phyloP scores from a whole-genome alignment of 2,329 filamentous ascomycete genomes.

The Grosmannia clavigera region DNA sequence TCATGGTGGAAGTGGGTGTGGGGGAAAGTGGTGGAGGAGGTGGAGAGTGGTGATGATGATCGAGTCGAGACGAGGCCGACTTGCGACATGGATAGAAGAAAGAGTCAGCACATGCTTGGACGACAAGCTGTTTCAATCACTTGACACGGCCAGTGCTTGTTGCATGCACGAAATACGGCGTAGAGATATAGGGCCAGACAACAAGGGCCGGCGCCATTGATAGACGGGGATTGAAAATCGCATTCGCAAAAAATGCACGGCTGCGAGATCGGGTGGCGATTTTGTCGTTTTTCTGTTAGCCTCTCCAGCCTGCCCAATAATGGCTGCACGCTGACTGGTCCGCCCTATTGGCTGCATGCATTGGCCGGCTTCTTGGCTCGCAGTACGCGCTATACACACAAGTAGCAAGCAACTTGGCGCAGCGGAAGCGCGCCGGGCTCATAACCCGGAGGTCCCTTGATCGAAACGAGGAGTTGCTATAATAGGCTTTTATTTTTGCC shows the following conservation, averaged over 20 bases:
- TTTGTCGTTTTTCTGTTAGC: constrained; percentile 1
- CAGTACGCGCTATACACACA: background rate
- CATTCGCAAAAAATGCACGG: background rate
- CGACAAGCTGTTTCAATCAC: no score
- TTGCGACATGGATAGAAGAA: no score
- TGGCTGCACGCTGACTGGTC: constrained; percentile 6
- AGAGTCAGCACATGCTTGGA: background rate
- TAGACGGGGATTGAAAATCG: constrained; percentile 9
- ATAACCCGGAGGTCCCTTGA: background rate
- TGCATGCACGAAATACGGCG: no score
- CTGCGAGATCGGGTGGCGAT: constrained; percentile 11
- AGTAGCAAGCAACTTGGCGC: background rate
- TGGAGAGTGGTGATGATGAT: background rate
- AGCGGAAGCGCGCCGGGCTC: background rate
- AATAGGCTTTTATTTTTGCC: background rate
- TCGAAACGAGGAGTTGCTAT: background rate
- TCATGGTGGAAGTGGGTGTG: constrained; percentile 46
- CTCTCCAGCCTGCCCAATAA: background rate
- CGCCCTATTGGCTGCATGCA: background rate
- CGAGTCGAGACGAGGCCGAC: no score
- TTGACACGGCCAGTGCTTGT: no score
- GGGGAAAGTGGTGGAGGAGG: background rate
- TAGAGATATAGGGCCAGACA: background rate
- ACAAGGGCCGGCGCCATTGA: background rate
- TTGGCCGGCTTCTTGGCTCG: background rate